Evolutionary conservation across 164 flowering plant species (phyloP), one percentile per base, ranked within the genome.

Genomic region (Dillenia suffruticosa): DNA sequence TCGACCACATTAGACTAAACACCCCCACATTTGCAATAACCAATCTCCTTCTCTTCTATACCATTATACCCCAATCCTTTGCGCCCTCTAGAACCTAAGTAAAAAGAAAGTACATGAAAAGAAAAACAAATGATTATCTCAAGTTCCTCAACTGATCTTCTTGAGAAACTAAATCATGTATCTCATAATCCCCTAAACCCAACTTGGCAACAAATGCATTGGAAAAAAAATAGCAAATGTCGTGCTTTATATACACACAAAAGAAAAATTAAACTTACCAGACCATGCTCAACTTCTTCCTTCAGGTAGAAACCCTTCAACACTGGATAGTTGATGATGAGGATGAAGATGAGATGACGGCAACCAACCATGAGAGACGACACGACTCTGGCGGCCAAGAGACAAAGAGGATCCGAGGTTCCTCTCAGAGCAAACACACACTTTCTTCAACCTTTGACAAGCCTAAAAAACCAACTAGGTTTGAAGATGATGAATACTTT

Each of bases 341-440:
- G 24, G 72, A 46, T 64, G 60, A 44, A 17, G 61, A 45, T 19
- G 44, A 32, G 40, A 32, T 32, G 40, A 32, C 6, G 4, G 40
- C 40, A 32, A 32, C 40, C 40, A 32, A 32, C 40, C 6, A 32
- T 32, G 7, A 32, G 40, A 32, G 40, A 32, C 40, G 40, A 32
- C 40, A 5, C 40, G 7, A 32, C 5, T 32, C 40, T 6, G 7
- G 40, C 40, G 62, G 53, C 12, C 68, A 74, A 63, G 73, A 74
- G 72, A 77, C 15, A 74, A 76, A 68, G 74, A 76, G 80, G 96
- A 87, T 89, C 96, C 80, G 89, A 89, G 86, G 92, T 81, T 89
- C 89, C 88, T 89, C 92, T 85, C 90, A 79, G 87, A 76, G 88
- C 90, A 82, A 79, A 67, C 47, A 46, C 54, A 44, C 9, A 49